Evolutionary conservation across 352 stramenopile species (phyloP).

Genomic region (Hyaloperonospora arabidopsidis): DNA sequence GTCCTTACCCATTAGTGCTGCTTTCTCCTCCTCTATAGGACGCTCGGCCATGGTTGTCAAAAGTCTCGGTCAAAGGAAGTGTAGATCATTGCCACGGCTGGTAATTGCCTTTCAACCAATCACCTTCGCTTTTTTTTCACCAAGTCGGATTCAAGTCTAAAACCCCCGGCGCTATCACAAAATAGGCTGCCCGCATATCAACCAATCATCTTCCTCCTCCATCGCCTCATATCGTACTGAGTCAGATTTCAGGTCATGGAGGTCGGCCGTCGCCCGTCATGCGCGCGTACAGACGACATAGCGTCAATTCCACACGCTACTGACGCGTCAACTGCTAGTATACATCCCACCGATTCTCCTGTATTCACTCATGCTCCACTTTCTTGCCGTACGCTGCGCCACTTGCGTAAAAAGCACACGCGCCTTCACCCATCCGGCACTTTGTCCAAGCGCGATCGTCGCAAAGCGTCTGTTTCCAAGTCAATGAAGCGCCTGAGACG

Average conservation of each 20-base stretch:
- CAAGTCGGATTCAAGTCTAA: no score
- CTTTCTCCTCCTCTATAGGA: constrained; percentile 22
- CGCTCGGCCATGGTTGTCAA: constrained; percentile 23
- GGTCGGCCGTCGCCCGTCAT: not conserved
- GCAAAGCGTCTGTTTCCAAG: not conserved
- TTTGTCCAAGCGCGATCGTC: constrained; percentile 4
- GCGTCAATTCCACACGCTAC: constrained; percentile 1
- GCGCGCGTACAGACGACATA: constrained; percentile 2
- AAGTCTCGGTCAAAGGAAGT: no score
- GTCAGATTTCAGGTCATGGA: not conserved
- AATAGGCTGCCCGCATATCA: no score
- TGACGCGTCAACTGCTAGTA: constrained; percentile 5
- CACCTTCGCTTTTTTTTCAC: no score
- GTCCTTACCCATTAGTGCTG: constrained; percentile 12
- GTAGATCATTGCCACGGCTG: no score
- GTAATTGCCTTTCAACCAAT: not conserved
- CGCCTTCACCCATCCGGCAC: not conserved
- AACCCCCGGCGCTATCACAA: no score
- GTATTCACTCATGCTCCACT: constrained; percentile 6
- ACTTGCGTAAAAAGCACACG: constrained; percentile 3
- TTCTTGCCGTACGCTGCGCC: constrained; percentile 3
- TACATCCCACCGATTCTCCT: constrained; percentile 14
- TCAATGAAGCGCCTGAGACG: constrained; percentile 2
- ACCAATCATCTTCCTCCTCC: not conserved
- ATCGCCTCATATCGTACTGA: not conserved